phyloP scores from a whole-genome alignment of 345 rosid genomes.

The Hevea brasiliensis region DNA sequence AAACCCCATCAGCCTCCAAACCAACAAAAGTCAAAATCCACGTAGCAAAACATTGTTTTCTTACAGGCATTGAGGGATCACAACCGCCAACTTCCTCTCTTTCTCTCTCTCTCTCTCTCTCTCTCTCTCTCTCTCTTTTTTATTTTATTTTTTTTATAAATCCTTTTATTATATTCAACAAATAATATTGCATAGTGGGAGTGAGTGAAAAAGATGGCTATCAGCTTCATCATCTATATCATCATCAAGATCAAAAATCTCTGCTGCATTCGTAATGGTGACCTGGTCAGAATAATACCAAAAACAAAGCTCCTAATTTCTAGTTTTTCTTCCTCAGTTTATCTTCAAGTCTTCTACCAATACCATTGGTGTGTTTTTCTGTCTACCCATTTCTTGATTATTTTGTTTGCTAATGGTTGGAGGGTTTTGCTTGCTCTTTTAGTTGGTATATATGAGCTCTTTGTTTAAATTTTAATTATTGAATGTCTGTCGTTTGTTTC shows the following conservation, averaged over 20 bases:
- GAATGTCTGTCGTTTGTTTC: background rate
- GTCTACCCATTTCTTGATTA: background rate
- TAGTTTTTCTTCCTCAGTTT: background rate
- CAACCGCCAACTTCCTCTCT: too few relatives aligned
- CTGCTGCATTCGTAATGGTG: background rate
- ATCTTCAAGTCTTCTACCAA: background rate
- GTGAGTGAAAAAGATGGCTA: background rate
- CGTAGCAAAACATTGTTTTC: too few relatives aligned
- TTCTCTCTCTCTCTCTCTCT: too few relatives aligned
- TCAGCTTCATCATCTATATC: background rate
- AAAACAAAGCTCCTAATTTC: background rate
- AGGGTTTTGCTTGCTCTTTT: background rate
- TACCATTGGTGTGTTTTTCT: background rate
- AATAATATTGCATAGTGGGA: background rate
- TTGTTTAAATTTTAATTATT: background rate
- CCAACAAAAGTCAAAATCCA: too few relatives aligned
- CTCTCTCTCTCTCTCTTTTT: background rate
- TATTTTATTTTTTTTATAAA: background rate
- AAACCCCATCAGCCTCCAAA: too few relatives aligned
- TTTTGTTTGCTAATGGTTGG: background rate
- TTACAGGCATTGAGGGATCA: too few relatives aligned
- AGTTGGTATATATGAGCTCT: background rate
- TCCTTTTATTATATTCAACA: background rate
- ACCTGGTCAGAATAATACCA: slow-evolving; percentile 1
- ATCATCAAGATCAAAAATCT: background rate